These are phyloP conservation scores for Aspergillus sp. DNA, from an alignment of 2,329 filamentous ascomycete genomes.

Conservation along the genomic window DNA sequence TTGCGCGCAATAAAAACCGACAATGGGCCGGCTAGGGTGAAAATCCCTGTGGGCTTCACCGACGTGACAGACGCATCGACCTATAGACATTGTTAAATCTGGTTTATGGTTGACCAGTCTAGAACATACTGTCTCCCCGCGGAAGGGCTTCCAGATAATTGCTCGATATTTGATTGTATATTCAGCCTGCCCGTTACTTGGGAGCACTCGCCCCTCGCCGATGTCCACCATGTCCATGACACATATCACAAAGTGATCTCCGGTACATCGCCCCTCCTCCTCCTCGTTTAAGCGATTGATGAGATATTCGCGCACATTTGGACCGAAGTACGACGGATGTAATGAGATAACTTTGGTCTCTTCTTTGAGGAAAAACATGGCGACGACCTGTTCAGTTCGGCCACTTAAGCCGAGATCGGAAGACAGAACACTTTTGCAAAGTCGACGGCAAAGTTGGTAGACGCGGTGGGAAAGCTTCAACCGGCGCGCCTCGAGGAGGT, in stretches of 20 bases:
- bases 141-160: conserved; percentile 96
- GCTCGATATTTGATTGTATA: conserved; percentile 94
- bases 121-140: conserved; percentile 85
- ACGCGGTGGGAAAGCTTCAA: not conserved
- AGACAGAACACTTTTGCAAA: not conserved
- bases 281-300: conserved; percentile 86
- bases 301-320: conserved; percentile 88
- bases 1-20: conserved; percentile 60
- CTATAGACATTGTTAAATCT: conserved; percentile 50
- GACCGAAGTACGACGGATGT: conserved; percentile 95
- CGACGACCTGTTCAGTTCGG: not conserved
- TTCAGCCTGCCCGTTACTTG: conserved; percentile 86
- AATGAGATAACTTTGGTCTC: conserved; percentile 92
- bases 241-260: conserved; percentile 95
- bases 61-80: conserved; percentile 91
- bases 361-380: conserved; percentile 98
- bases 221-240: conserved; percentile 97
- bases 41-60: conserved; percentile 88
- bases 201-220: conserved; percentile 87
- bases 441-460: not conserved
- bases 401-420: not conserved
- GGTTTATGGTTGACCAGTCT: conserved; percentile 7
- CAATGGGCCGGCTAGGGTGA: conserved; percentile 49
- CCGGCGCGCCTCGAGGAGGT: not conserved
- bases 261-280: conserved; percentile 92